Evolutionary conservation across 768 basidiomycete species (phyloP), one percentile per base, ranked within the genome.

Genomic region (Lyophyllum decastes): DNA sequence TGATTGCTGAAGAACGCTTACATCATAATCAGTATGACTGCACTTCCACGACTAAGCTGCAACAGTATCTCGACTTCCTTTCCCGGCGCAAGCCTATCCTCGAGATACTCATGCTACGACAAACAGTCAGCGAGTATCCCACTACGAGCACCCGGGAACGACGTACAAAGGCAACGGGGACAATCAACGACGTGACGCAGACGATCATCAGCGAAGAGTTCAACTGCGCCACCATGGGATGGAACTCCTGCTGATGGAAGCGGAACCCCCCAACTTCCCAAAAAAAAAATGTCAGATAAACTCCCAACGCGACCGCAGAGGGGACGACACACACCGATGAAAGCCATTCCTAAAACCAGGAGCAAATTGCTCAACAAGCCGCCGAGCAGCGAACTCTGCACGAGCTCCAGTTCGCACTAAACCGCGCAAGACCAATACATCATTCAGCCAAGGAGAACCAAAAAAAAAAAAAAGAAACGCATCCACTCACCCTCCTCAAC

Each of bases 271-370:
- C 78, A 33, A 80, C 79, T 75, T 52, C 47, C n/a, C n/a, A n/a
- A n/a, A 30, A 30, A 10, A 43, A 26, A 41, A 34, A 22, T 30
- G 25, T 52, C 34, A 38, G 22, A 52, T 9, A 60, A 41, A 52
- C 14, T 11, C 14, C 35, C 1, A 22, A 6, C 33, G 34, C 19
- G 25, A 33, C 53, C 2, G 19, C 84, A 85, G n/a, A 83, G 85
- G 70, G 87, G 84, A 38, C 11, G 25, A 87, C 79, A 84, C 79
- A 84, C 55, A 82, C 87, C 64, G 83, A 95, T 68, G 85, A 94
- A 64, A 71, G 89, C 70, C 88, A 94, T 73, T 87, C 94, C 55
- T 82, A 94, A 69, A 80, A 95, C 76, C 82, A 95, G 78, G 83
- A 95, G 80, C 86, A 95, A 70, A 86, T 95, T 71, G 60, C 79